phyloP scores from a whole-genome alignment of 768 basidiomycete species.

The Xerocomellus chrysenteron region DNA sequence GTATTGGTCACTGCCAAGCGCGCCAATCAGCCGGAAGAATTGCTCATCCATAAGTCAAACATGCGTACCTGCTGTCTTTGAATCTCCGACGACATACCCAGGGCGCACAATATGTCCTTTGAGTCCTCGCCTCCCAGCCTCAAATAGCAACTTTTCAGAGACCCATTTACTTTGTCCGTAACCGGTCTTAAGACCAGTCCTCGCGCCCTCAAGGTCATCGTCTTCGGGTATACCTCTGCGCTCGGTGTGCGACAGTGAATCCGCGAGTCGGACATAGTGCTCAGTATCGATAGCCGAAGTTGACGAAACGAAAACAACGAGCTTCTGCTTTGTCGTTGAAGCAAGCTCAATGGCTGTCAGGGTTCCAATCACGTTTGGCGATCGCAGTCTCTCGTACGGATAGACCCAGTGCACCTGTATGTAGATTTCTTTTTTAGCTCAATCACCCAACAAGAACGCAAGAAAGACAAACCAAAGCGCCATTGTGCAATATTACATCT shows the following conservation, averaged over 20 bases:
- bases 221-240: constrained; percentile 77
- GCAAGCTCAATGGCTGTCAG: constrained; percentile 81
- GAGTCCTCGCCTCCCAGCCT: constrained; percentile 85
- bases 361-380: constrained; percentile 91
- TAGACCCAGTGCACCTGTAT: constrained; percentile 97
- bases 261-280: constrained; percentile 85
- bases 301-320: constrained; percentile 88
- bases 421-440: background rate
- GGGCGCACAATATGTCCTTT: constrained; percentile 86
- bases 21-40: constrained; percentile 1
- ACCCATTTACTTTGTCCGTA: constrained; percentile 99
- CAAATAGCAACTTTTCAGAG: constrained; percentile 89
- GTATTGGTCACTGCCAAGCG: constrained; percentile 83
- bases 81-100: constrained; percentile 95
- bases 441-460: background rate
- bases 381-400: constrained; percentile 89
- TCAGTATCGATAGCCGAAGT: constrained; percentile 94
- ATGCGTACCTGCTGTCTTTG: constrained; percentile 72
- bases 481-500: constrained; percentile 90
- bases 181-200: constrained; percentile 73
- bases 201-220: constrained; percentile 87
- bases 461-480: constrained; percentile 79
- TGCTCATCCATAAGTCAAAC: background rate
- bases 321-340: constrained; percentile 69
- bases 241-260: constrained; percentile 49